These are phyloP conservation scores for Xylaria castorea DNA, from an alignment of 495 filamentous ascomycete species.

Conservation along the genomic window DNA sequence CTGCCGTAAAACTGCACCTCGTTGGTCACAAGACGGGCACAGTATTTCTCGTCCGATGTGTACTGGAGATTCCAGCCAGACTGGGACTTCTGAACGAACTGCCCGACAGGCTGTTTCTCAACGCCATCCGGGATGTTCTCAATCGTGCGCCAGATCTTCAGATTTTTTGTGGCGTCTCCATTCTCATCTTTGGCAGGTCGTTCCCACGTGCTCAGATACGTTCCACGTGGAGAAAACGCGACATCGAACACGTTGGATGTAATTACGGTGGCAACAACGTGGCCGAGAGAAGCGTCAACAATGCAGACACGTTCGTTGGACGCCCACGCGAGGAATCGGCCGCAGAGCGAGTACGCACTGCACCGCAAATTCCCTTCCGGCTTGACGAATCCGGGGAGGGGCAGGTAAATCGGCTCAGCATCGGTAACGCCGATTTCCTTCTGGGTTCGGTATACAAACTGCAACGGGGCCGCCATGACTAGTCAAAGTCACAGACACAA, in stretches of 20 bases:
- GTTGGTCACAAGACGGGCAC: conserved; percentile 92
- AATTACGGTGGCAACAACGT: conserved; percentile 74
- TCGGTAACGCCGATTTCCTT: conserved; percentile 95
- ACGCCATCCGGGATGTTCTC: conserved; percentile 59
- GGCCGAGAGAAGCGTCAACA: conserved; percentile 79
- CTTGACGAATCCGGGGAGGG: conserved; percentile 82
- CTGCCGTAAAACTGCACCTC: conserved; percentile 97
- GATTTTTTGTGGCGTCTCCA: conserved; percentile 90
- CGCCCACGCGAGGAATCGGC: conserved; percentile 95
- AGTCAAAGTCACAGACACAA: conserved; percentile 74
- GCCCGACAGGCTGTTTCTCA: conserved; percentile 77
- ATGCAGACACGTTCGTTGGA: conserved; percentile 86
- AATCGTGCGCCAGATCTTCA: conserved; percentile 91
- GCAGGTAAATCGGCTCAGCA: conserved; percentile 84
- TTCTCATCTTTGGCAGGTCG: conserved; percentile 88
- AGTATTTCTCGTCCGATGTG: conserved; percentile 87
- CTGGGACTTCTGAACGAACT: conserved; percentile 93
- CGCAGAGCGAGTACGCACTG: conserved; percentile 91
- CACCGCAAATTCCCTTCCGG: conserved; percentile 95
- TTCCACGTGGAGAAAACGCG: conserved; percentile 90
- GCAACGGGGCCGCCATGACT: conserved; percentile 88
- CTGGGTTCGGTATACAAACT: conserved; percentile 94
- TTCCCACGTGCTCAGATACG: conserved; percentile 96
- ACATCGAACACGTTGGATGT: conserved; percentile 88
- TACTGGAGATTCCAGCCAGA: conserved; percentile 98